Conservation (phyloP, 2,329 filamentous ascomycete genomes). For the Fusarium proliferatum region DNA sequence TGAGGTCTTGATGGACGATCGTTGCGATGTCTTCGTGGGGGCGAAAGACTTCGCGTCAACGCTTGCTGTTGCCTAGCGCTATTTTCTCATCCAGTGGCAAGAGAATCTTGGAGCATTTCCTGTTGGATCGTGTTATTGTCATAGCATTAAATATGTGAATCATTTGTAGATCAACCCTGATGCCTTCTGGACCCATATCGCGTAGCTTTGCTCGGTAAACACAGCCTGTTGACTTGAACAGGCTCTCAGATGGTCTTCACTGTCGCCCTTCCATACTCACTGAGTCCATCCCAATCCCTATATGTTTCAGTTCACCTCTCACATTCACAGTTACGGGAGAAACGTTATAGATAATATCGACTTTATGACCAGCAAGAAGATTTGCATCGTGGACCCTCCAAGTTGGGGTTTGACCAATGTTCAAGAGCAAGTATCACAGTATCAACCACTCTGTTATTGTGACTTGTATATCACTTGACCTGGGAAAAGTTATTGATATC, state of each 20-base stretch:
- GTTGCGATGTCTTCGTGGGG: not conserved
- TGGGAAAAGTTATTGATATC: rapidly evolving
- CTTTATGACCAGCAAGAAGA: too few relatives aligned
- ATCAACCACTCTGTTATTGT: not conserved
- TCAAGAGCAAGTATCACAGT: not conserved
- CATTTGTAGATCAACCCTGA: not conserved
- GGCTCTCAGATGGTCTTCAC: constrained; percentile 78
- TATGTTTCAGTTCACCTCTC: rapidly evolving
- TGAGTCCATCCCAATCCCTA: constrained; percentile 59
- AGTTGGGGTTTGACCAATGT: not conserved
- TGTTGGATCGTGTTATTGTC: not conserved
- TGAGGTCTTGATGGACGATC: not conserved
- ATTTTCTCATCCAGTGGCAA: too few relatives aligned
- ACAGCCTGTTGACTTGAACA: constrained; percentile 75
- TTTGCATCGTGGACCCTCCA: not conserved
- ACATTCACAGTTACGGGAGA: not conserved
- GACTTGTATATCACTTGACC: not conserved
- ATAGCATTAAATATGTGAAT: not conserved
- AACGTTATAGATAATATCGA: not conserved
- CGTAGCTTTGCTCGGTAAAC: constrained; percentile 69
- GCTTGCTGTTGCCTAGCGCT: not conserved
- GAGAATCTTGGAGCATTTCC: not conserved
- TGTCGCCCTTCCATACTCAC: constrained; percentile 71
- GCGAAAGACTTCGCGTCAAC: not conserved
- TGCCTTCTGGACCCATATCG: too few relatives aligned